Base-by-base conservation (phyloP, 768 basidiomycete species). In the Phylloporus sp. region DNA sequence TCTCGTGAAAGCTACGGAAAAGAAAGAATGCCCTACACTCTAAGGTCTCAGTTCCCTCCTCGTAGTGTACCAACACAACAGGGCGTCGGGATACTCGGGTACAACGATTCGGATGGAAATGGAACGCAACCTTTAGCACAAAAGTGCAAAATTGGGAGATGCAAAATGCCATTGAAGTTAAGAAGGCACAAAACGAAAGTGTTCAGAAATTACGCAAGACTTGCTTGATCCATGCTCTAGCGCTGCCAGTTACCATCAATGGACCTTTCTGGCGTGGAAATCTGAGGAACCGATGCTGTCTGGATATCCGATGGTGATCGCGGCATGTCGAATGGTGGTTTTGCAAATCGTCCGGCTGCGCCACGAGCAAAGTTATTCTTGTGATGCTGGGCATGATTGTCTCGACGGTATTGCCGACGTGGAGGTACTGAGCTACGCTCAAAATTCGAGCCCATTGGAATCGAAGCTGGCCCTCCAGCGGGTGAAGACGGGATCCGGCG, bases 391-490 rank as follows among this genome's bases (percentile, higher is more conserved):
- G 29, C n/a, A 24, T 65, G 52, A n/a, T 56, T 54, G 22, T 63
- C 63, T 40, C 65, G 64, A 20, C 65, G 63, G 44, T 57, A 61
- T 22, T 67, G 65, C 26, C 63, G 61, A 23, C 63, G 65, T 37
- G 65, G 55, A 22, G 63, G 65, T 9, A 53, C 40, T 9, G 33
- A 17, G 18, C 56, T 49, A 35, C 59, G 66, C 40, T 66, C 64
- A 14, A 46, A 55, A 23, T 15, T 46, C 17, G 63, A 38, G 23
- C 49, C 33, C 49, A 51, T 39, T 13, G 49, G 44, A 23, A 41
- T 44, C 5, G 54, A 34, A 15, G 28, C 29, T 27, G 61, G 46
- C 17, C 57, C 57, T 37, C 54, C 51, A 32, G 44, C 32, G 6
- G 58, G 41, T 14, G 54, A 42, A 39, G 58, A 38, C 20, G 53